These are phyloP conservation scores for Neurospora sp. DNA, from an alignment of 495 filamentous ascomycete species.

Conservation along the genomic window DNA sequence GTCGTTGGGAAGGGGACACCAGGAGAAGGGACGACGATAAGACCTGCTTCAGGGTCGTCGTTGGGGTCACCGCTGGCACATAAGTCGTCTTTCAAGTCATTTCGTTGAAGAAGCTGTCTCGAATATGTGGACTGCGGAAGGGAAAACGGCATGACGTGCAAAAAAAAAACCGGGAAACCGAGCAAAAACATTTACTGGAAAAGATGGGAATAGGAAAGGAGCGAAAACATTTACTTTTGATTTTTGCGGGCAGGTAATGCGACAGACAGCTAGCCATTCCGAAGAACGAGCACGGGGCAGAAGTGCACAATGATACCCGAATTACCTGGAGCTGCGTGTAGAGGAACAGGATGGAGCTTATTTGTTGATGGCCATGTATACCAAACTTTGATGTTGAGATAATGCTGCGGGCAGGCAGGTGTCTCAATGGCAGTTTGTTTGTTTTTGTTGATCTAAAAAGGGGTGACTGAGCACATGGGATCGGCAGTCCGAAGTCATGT, in stretches of 20 bases:
- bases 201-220: neutral
- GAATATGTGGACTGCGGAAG: neutral
- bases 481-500: neutral
- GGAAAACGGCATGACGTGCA: neutral
- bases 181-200: neutral
- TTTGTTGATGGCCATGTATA: neutral
- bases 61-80: constrained; percentile 50
- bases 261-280: neutral
- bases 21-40: neutral
- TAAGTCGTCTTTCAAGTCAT: constrained; percentile 48
- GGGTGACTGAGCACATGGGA: neutral
- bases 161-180: neutral
- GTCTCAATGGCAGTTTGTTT: neutral
- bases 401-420: neutral
- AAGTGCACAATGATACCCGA: neutral
- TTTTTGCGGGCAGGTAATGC: neutral
- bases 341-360: neutral
- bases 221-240: neutral
- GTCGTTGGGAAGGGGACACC: neutral
- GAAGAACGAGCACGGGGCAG: neutral
- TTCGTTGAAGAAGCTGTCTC: constrained; percentile 26
- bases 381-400: neutral
- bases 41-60: neutral
- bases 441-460: neutral
- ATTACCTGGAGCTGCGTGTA: neutral